Conservation (phyloP, 2,329 filamentous ascomycete species). For the Aspergillus hiratsukae region DNA sequence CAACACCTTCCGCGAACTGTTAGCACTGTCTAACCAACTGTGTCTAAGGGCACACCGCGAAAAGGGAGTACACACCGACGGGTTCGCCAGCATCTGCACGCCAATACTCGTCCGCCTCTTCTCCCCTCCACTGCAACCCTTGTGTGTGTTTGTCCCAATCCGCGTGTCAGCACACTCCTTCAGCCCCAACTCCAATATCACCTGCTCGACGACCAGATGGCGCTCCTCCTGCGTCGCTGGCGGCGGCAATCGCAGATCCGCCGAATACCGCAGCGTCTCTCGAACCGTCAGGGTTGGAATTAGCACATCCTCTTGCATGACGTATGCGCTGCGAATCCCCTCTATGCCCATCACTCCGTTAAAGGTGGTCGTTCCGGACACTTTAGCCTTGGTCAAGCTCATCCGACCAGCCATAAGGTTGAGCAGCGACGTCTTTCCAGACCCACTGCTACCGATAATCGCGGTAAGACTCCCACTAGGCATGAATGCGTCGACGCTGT, state of each 20-base stretch:
- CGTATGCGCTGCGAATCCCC: constrained; percentile 48
- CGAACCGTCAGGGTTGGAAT: constrained; percentile 69
- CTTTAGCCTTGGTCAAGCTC: constrained; percentile 49
- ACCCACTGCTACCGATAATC: constrained; percentile 70
- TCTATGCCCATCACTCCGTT: constrained; percentile 55
- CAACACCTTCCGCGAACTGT: constrained; percentile 30
- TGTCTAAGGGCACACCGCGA: no score
- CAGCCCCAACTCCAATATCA: constrained; percentile 69
- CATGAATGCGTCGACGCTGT: constrained; percentile 61
- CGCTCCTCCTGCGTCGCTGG: constrained; percentile 58
- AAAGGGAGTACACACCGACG: constrained; percentile 49
- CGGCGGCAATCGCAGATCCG: constrained; percentile 64
- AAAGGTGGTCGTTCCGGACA: constrained; percentile 56
- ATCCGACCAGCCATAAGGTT: constrained; percentile 69
- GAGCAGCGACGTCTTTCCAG: constrained; percentile 67
- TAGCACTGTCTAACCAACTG: no score
- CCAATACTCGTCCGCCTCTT: constrained; percentile 73
- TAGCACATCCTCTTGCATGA: constrained; percentile 69
- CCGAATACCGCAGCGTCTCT: constrained; percentile 69
- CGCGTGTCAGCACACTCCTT: constrained; percentile 73
- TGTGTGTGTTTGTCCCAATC: constrained; percentile 66
- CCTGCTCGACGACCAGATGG: constrained; percentile 64
- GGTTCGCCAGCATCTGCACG: constrained; percentile 74
- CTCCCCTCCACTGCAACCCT: constrained; percentile 74
- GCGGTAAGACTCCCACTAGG: constrained; percentile 65